Evolutionary conservation across 306 rosid species (phyloP).

Genomic region (Prunus armeniaca): DNA sequence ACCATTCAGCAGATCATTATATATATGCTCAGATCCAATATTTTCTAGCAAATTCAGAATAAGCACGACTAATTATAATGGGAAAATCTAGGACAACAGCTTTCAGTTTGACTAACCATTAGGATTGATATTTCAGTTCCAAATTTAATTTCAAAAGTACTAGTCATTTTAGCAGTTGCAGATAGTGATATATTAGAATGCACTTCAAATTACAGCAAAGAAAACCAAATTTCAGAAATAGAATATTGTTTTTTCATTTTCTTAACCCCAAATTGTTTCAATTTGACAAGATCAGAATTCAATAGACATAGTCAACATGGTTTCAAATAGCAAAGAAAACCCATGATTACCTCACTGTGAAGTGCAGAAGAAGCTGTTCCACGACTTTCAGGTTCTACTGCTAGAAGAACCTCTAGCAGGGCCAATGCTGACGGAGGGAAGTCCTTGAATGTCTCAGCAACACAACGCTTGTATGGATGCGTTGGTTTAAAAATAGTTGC

Average conservation of each 20-base stretch:
- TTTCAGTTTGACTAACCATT: not conserved
- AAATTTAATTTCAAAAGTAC: not conserved
- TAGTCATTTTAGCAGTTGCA: not conserved
- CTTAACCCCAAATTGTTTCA: not conserved
- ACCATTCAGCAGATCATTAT: not conserved
- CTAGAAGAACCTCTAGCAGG: constrained; percentile 71
- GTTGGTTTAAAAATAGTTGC: constrained; percentile 82
- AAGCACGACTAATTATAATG: not conserved
- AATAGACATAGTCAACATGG: not conserved
- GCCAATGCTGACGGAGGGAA: constrained; percentile 57
- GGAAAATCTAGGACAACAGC: not conserved
- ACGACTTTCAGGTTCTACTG: constrained; percentile 65
- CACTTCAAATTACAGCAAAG: not conserved
- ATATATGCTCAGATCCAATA: not conserved
- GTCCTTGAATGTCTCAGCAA: constrained; percentile 67
- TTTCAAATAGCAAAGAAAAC: constrained; percentile 4
- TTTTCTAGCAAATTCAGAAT: not conserved
- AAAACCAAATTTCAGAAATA: not conserved
- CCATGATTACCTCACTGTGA: constrained; percentile 57
- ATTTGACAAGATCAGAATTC: not conserved
- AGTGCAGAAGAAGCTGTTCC: constrained; percentile 81
- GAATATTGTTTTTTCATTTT: not conserved
- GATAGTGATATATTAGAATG: not conserved
- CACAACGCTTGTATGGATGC: constrained; percentile 65
- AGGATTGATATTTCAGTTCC: not conserved